Evolutionary conservation across 352 stramenopile genomes (phyloP).

Genomic region (Phytophthora pini): DNA sequence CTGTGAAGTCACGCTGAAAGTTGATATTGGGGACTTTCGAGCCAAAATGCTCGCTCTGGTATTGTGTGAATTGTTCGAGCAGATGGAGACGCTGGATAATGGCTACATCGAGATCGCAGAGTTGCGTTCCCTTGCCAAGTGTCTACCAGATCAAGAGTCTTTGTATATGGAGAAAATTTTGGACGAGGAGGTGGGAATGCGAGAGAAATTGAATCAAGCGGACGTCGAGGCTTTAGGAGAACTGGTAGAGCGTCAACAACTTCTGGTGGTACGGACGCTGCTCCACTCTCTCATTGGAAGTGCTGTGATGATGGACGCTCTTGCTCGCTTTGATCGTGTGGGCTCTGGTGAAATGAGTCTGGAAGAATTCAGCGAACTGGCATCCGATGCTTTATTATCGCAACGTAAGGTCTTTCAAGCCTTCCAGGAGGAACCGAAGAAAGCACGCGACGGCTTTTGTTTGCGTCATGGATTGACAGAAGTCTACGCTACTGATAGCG

Average conservation of each 20-base stretch:
- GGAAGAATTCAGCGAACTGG: constrained; percentile 64
- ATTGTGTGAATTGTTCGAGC: constrained; percentile 73
- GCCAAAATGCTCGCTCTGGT: constrained; percentile 45
- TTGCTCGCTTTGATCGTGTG: constrained; percentile 59
- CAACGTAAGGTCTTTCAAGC: constrained; percentile 33
- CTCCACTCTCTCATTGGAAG: constrained; percentile 60
- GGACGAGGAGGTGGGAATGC: constrained; percentile 23
- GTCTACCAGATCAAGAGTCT: constrained; percentile 13
- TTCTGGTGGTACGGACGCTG: constrained; percentile 27
- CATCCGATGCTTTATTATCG: constrained; percentile 42
- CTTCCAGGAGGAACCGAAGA: constrained; percentile 51
- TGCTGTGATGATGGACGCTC: constrained; percentile 38
- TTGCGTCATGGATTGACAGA: constrained; percentile 56
- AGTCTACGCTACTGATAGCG: constrained; percentile 48
- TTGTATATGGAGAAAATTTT: constrained; percentile 12
- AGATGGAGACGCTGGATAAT: constrained; percentile 67
- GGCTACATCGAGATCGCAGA: constrained; percentile 77
- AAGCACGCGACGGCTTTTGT: constrained; percentile 48
- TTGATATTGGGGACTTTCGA: constrained; percentile 39
- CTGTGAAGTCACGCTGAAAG: background rate
- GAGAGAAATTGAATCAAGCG: constrained; percentile 25
- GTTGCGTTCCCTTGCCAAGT: constrained; percentile 65
- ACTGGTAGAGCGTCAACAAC: constrained; percentile 35
- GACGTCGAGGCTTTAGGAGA: constrained; percentile 32
- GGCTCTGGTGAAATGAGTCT: constrained; percentile 68